phyloP scores from a whole-genome alignment of 2,329 filamentous ascomycete species.

The Colletotrichum gigasporum region DNA sequence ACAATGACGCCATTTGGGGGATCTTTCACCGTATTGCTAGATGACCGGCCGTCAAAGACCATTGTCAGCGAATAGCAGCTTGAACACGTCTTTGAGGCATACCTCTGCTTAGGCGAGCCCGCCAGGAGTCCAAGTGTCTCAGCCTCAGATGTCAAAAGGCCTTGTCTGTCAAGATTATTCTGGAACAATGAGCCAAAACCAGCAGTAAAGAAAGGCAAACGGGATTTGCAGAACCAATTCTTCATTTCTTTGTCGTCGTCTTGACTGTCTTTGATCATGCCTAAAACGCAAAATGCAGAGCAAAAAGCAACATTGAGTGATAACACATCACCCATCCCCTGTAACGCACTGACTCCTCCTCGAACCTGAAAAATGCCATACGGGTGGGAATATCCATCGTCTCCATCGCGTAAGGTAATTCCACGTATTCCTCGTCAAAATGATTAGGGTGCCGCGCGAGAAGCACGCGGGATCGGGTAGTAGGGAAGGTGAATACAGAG shows the following conservation, averaged over 20 bases:
- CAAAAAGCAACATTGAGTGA: conserved; percentile 18
- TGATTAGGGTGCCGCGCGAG: conserved; percentile 22
- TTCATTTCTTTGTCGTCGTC: conserved; percentile 27
- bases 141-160: neutral
- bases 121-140: neutral
- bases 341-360: conserved; percentile 28
- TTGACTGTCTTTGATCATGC: conserved; percentile 28
- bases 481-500: conserved; percentile 34
- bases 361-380: conserved; percentile 29
- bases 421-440: conserved; percentile 31
- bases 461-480: conserved; percentile 24
- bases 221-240: conserved; percentile 16
- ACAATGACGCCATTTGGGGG: neutral
- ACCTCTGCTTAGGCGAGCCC: neutral
- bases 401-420: conserved; percentile 30
- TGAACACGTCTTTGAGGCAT: neutral
- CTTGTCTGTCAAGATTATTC: neutral
- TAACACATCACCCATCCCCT: conserved; percentile 15
- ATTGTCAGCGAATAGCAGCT: neutral
- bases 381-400: conserved; percentile 32
- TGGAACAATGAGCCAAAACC: neutral
- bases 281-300: conserved; percentile 27
- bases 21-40: neutral
- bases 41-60: neutral
- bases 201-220: neutral